Evolutionary conservation across 345 rosid genomes (phyloP).

Genomic region (Murraya koenigii): DNA sequence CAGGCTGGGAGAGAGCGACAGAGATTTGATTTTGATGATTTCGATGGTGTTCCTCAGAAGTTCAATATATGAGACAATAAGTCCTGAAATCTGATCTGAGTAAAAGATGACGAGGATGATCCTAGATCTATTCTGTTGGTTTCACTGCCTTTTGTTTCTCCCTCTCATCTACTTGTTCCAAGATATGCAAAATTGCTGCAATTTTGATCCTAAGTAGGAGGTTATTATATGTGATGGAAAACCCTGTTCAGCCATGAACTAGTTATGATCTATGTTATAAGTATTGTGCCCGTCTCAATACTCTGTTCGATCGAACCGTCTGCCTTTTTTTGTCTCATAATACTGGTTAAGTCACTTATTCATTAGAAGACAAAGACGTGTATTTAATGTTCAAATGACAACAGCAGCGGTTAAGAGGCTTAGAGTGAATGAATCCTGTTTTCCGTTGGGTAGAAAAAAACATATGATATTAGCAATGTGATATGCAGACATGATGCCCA

Average conservation of each 20-base stretch:
- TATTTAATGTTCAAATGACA: not conserved
- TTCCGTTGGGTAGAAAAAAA: no score
- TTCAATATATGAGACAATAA: conserved; percentile 50
- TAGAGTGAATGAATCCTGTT: not conserved
- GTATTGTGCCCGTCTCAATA: not conserved
- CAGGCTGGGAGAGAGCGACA: conserved; percentile 92
- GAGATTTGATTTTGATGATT: conserved; percentile 90
- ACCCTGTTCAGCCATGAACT: not conserved
- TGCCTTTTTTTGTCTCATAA: not conserved
- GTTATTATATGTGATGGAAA: not conserved
- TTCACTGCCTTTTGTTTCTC: not conserved
- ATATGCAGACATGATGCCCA: no score
- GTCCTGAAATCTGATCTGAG: not conserved
- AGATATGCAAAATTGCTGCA: conserved; percentile 15
- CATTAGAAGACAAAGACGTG: not conserved
- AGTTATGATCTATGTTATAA: not conserved
- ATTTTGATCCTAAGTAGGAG: conserved; percentile 1
- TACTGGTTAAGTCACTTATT: no score
- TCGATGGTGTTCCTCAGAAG: conserved; percentile 84
- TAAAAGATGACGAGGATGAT: conserved; percentile 9
- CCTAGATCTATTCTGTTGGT: not conserved
- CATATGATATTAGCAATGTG: no score
- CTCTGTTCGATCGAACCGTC: not conserved
- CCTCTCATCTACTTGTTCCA: conserved; percentile 7
- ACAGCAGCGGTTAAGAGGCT: not conserved